A percentile compares a stretch with the other conserved stretches of the same genome.
phyloP scores from a whole-genome alignment of 2,329 filamentous ascomycete genomes.

The Verticillium nubilum region DNA sequence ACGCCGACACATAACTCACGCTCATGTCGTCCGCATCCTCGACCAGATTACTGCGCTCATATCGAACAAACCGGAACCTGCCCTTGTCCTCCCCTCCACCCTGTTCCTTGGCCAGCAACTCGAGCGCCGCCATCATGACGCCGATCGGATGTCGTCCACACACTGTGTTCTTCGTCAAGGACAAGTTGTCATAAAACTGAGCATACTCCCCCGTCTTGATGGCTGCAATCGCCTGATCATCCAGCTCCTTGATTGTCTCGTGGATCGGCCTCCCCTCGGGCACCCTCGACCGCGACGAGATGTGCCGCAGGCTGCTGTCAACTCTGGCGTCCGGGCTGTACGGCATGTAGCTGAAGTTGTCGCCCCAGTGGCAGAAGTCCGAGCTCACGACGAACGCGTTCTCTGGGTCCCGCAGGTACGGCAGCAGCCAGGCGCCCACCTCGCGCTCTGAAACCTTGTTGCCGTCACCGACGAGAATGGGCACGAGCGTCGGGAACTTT shows the following conservation, averaged over 20 bases:
- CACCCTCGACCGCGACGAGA: slow-evolving; percentile 10
- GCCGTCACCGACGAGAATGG: slow-evolving; percentile 80
- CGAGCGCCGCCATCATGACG: slow-evolving; percentile 82
- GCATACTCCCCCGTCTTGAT: slow-evolving; percentile 72
- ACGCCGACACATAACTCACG: slow-evolving; percentile 93
- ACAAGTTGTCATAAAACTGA: slow-evolving; percentile 63
- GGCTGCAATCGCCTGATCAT: slow-evolving; percentile 77
- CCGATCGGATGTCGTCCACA: slow-evolving; percentile 95
- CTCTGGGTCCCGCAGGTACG: slow-evolving; percentile 68
- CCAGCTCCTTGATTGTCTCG: slow-evolving; percentile 76
- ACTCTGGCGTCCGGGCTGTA: slow-evolving; percentile 49
- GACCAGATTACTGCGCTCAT: slow-evolving; percentile 79
- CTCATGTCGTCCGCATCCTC: slow-evolving; percentile 67
- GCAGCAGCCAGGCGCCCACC: slow-evolving; percentile 66
- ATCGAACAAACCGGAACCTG: slow-evolving; percentile 74
- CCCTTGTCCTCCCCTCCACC: slow-evolving; percentile 28
- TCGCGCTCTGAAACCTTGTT: slow-evolving; percentile 57
- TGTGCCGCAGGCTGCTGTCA: slow-evolving; percentile 15
- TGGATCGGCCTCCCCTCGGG: slow-evolving; percentile 57
- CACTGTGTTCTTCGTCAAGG: slow-evolving; percentile 79
- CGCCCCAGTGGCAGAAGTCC: slow-evolving; percentile 96
- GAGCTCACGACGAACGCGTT: slow-evolving; percentile 87
- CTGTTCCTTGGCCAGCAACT: slow-evolving; percentile 46
- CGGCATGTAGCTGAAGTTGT: slow-evolving; percentile 75
- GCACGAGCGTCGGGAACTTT: slow-evolving; percentile 69